These are phyloP conservation scores for Bocquillonia castaneifolia DNA, from an alignment of 441 rosid species.

Conservation along the genomic window DNA sequence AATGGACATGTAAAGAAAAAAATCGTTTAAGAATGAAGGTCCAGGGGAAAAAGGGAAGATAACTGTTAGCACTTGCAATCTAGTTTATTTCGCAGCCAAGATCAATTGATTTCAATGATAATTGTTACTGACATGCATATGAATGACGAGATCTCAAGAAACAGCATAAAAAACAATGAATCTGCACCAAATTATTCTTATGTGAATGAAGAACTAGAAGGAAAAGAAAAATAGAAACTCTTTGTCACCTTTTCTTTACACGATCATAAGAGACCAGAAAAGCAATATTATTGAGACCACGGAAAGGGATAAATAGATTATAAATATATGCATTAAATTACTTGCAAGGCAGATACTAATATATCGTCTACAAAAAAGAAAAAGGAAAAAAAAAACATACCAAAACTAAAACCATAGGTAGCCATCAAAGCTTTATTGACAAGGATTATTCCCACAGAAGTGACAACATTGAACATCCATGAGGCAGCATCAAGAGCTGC, in stretches of 20 bases:
- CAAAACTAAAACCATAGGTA: constrained; percentile 80
- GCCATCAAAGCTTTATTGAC: constrained; percentile 96
- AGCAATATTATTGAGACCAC: neutral
- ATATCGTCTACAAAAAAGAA: too few species aligned
- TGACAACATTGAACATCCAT: constrained; percentile 93
- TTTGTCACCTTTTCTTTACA: neutral
- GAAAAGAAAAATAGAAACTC: neutral
- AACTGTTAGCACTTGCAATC: neutral
- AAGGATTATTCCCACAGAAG: constrained; percentile 92
- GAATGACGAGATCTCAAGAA: neutral
- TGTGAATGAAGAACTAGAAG: neutral
- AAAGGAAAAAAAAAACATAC: constrained; percentile 42
- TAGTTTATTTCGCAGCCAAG: neutral
- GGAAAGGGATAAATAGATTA: neutral
- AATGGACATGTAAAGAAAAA: too few species aligned
- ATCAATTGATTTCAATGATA: neutral
- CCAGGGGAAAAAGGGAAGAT: neutral
- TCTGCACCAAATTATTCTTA: neutral
- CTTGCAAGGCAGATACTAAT: constrained; percentile 8
- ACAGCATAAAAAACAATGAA: neutral
- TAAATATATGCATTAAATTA: neutral
- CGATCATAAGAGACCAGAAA: neutral
- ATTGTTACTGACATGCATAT: neutral
- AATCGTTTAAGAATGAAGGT: too few species aligned
- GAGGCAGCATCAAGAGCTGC: constrained; percentile 79